Evolutionary conservation across 2,329 filamentous ascomycete genomes (phyloP).

Genomic region (Fusarium verticillioides): DNA sequence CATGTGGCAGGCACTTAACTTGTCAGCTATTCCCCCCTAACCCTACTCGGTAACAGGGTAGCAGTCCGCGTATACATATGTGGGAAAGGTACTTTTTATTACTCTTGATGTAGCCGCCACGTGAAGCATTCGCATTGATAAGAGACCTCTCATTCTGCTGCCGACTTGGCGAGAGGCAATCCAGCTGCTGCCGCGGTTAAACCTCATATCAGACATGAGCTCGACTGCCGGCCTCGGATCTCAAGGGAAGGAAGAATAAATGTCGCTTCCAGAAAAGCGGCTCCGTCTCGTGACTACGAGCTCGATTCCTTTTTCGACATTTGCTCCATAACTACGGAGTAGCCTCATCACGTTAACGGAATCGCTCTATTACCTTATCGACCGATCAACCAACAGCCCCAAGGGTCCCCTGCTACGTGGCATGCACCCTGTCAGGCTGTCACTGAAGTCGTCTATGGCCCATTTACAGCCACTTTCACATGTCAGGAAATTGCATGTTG

Average conservation of each 20-base stretch:
- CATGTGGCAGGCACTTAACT: not conserved
- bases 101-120: not conserved
- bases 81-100: not conserved
- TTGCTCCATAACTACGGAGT: conserved; percentile 5
- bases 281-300: conserved; percentile 27
- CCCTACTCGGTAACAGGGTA: conserved; percentile 7
- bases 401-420: conserved; percentile 27
- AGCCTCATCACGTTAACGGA: conserved; percentile 32
- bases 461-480: conserved; percentile 49
- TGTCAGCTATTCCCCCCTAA: conserved; percentile 8
- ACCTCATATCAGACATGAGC: conserved; percentile 27
- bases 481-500: conserved; percentile 36
- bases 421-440: conserved; percentile 30
- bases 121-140: conserved; percentile 25
- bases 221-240: conserved; percentile 34
- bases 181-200: conserved; percentile 36
- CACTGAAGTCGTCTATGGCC: conserved; percentile 10
- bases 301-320: conserved; percentile 34
- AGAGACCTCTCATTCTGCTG: conserved; percentile 25
- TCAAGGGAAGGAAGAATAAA: conserved; percentile 25
- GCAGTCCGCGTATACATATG: not conserved
- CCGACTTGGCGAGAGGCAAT: conserved; percentile 18
- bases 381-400: conserved; percentile 23
- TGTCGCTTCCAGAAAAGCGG: conserved; percentile 37
- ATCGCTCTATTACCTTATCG: conserved; percentile 31